A percentile compares a stretch with the other conserved stretches of the same genome.
phyloP scores from a whole-genome alignment of 2,329 filamentous ascomycete species.

The Hypoxylon sp. region DNA sequence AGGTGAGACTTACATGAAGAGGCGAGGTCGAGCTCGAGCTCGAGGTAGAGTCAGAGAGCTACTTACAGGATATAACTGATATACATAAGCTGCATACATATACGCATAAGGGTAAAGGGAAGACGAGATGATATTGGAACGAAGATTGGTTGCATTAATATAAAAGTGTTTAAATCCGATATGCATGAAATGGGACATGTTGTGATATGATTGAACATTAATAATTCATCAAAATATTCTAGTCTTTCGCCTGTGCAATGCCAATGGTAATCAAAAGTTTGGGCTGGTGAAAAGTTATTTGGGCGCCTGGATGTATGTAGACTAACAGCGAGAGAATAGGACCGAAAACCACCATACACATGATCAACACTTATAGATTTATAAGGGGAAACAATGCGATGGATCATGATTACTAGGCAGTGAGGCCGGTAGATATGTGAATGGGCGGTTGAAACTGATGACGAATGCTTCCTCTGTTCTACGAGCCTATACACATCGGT shows the following conservation, averaged over 20 bases:
- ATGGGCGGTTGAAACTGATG: constrained; percentile 21
- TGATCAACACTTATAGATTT: not conserved
- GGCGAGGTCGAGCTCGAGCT: not conserved
- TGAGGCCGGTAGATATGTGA: constrained; percentile 22
- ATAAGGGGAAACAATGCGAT: not conserved
- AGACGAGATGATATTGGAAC: constrained; percentile 11
- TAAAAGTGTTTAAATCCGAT: constrained; percentile 7
- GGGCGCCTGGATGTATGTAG: too few species aligned
- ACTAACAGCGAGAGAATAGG: not conserved
- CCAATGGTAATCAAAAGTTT: too few species aligned
- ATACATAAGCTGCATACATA: constrained; percentile 29
- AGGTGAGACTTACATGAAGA: not conserved
- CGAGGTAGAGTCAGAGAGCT: constrained; percentile 1
- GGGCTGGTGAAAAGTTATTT: too few species aligned
- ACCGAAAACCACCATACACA: not conserved
- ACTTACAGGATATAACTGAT: constrained; percentile 22
- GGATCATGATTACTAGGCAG: not conserved
- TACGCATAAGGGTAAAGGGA: constrained; percentile 23
- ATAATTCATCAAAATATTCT: too few species aligned
- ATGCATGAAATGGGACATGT: not conserved
- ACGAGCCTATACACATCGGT: constrained; percentile 51
- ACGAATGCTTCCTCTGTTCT: constrained; percentile 51
- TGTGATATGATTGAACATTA: not conserved
- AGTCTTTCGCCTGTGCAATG: too few species aligned
- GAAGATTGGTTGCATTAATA: not conserved